Evolutionary conservation across 2,329 filamentous ascomycete species (phyloP), one percentile per base, ranked within the genome.

Genomic region (Fusarium vanettenii): DNA sequence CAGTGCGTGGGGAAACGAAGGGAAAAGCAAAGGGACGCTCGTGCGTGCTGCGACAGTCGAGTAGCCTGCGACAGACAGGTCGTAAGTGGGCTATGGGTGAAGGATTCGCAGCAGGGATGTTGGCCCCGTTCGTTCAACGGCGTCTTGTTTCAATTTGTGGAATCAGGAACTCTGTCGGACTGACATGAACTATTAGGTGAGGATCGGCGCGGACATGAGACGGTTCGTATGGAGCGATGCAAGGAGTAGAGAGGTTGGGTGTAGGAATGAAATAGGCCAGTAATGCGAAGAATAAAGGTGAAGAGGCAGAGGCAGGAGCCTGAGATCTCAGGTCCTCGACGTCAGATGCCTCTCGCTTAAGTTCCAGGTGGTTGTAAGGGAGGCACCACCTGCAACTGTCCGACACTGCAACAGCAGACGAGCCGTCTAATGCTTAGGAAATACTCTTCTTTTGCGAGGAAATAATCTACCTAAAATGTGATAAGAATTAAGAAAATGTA

Each of bases 31-130:
- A 64, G 18, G 57, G 29, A 39, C 29, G 45, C 55, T 64, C 48
- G 71, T 74, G 67, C 35, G 56, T 33, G 43, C 64, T 66, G 62
- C 62, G n/a, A 64, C 57, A 61, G 39, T 48, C 41, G 59, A 43
- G 41, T 20, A 20, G n/a, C 20, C 27, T 20, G 59, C 60, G 39
- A 62, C 37, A 50, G 60, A 18, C 31, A 64, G 59, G 41, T 50
- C 43, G 35, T 59, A 57, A 60, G 55, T 66, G 41, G 64, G 27
- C 18, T 31, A 27, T 31, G 27, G 48, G 18, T 20, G 67, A 39
- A 71, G 59, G 69, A 71, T 69, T 73, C 55, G 20, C 73, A 60
- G 50, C 67, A 76, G 55, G 73, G 70, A 69, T 76, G 20, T n/a
- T n/a, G 27, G n/a, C 67, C 73, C 33, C 31, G 59, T 67, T 67